Evolutionary conservation across 2,329 filamentous ascomycete species (phyloP), one percentile per base, ranked within the genome.

Genomic region (Xylariaceae sp.): DNA sequence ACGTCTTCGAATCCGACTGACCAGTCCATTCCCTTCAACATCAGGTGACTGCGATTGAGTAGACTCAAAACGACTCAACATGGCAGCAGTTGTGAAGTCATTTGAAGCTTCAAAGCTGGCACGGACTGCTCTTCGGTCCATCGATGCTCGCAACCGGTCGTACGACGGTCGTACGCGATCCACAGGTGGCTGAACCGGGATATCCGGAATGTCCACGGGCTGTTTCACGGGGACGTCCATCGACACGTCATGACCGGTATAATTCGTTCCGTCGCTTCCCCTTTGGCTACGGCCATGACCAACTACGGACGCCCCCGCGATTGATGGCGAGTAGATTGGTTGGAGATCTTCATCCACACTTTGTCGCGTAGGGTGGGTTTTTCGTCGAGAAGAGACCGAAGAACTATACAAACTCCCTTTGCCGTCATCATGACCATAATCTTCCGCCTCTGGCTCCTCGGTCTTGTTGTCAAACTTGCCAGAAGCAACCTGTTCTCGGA

Each of bases 231-330:
- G 68, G 47, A 74, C 68, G 55, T 88, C 85, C 60, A 83, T 68
- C 15, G 85, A 85, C 61, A 77, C 74, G 57, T 84, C 80, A 63
- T 83, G 81, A 47, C 79, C 75, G 19, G 90, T 95, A 70, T 91
- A 95, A 64, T 95, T 92, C 47, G 94, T 96, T 57, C 90, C 92
- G 71, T 96, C 92, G 72, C 92, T 96, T 56, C 91, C 90, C 63
- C 92, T 95, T 68, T 95, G 89, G 65, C 89, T 94, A 47, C 86
- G 86, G 59, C 84, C 92, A 68, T 94, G 87, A 30, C 88, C 92
- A 2, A 63, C 61, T 19, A 65, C 55, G 42, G 83, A 84, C 43
- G 83, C 80, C 15, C 89, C 92, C 46, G 89, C 87, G 64, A 92
- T 85, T 49, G 92, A 95, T 13, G 92, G 91, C 47, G 92, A 89